Base-by-base conservation (phyloP, 495 filamentous ascomycete genomes). In the Symbiotaphrina buchneri region DNA sequence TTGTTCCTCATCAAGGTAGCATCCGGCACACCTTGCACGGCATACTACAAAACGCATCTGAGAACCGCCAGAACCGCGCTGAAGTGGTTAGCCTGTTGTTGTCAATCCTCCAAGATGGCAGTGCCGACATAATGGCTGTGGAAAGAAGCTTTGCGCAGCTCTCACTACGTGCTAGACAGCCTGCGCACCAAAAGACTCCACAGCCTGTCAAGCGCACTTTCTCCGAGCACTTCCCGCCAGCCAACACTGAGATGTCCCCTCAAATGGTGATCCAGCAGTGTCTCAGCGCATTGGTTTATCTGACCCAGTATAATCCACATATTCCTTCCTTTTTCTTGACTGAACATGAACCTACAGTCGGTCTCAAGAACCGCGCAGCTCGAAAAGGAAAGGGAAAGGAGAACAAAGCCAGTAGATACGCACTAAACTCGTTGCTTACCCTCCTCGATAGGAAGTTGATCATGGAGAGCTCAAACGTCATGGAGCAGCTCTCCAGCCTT, bases 251-350 rank as follows among this genome's bases (percentile, higher is more conserved):
- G 39, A 71, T 85, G 30, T 92, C 90, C 1, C 87, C 90, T 13
- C 62, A 92, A 28, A 72, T 91, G 64, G 77, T 99, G 25, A 80
- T 94, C 6, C 85, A 95, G 44, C 87, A 99, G 49, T 95, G 85
- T 39, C 64, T 99, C 21, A 63, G 66, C 30, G 69, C 82, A 7
- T 58, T 99, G 6, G 69, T 71, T 20, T 79, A 76, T 43, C 60
- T 99, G 21, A 74, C 75, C 4, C 64, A 68, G 40, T 76, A 78
- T 46, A 93, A 90, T 32, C 65, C 65, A 23, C 78, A 85, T 40
- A 71, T 95, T 28, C 71, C 83, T 17, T 78, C 71, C 28, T 85
- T 94, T 51, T 95, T 99, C 66, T 51, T 99, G 27, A 91, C 79
- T 4, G 87, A 95, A 52, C 90, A 95, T 45, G 90, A 99, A 35